Evolutionary conservation across 495 filamentous ascomycete species (phyloP).

Genomic region (Aspergillus haitiensis): DNA sequence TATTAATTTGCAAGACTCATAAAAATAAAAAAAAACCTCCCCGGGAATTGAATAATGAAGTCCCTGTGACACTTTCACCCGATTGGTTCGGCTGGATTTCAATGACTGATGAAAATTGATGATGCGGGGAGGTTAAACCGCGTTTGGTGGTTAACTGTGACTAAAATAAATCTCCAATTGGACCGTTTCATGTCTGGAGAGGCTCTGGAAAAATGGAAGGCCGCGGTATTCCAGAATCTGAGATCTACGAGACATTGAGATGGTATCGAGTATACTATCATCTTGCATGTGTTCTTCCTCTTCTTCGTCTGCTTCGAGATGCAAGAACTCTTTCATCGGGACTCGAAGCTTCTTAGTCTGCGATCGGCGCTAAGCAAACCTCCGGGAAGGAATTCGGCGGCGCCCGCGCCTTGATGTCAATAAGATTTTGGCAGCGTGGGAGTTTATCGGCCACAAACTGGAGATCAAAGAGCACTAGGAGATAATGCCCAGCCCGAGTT

Average conservation of each 20-base stretch:
- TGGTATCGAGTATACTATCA: too few relatives aligned
- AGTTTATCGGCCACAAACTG: not conserved
- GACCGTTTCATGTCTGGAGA: not conserved
- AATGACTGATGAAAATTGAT: not conserved
- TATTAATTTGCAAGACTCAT: too few relatives aligned
- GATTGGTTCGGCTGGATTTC: not conserved
- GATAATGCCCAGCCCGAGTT: conserved; percentile 2
- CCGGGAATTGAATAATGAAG: not conserved
- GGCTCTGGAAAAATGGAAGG: too few relatives aligned
- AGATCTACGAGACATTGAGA: too few relatives aligned
- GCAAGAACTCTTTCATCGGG: too few relatives aligned
- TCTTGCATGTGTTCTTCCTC: too few relatives aligned
- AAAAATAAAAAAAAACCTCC: not conserved
- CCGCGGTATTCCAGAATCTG: too few relatives aligned
- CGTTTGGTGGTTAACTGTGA: not conserved
- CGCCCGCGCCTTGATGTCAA: conserved; percentile 7
- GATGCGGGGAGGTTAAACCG: not conserved
- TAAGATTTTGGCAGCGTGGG: not conserved
- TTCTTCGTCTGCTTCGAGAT: too few relatives aligned
- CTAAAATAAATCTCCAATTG: conserved; percentile 4
- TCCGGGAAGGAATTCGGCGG: conserved; percentile 14
- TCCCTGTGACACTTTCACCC: not conserved
- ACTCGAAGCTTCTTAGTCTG: not conserved
- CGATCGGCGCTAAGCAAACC: not conserved
- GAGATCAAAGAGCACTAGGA: not conserved